Conservation (phyloP, 768 basidiomycete genomes). For the Rickenella mellea region DNA sequence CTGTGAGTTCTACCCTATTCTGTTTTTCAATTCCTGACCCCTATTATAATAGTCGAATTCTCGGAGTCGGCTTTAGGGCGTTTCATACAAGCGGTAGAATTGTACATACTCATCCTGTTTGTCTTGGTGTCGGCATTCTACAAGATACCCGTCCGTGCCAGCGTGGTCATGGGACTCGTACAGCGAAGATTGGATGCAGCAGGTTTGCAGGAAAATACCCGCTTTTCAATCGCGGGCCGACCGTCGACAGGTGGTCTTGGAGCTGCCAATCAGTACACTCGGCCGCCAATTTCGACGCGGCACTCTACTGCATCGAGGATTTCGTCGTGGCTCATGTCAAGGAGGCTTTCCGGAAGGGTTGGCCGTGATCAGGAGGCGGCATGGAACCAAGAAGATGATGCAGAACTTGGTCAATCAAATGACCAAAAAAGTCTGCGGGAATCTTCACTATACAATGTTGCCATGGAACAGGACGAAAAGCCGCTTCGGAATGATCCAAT, state of each 20-base stretch:
- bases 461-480: too few relatives aligned
- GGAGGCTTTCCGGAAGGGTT: slow-evolving; percentile 18
- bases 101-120: slow-evolving; percentile 54
- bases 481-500: too few relatives aligned
- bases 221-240: slow-evolving; percentile 17
- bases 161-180: neutral
- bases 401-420: too few relatives aligned
- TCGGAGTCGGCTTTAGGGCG: slow-evolving; percentile 64
- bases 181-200: neutral
- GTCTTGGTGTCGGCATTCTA: slow-evolving; percentile 39
- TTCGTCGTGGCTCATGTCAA: slow-evolving; percentile 30
- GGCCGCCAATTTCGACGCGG: slow-evolving; percentile 8
- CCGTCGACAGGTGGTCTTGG: slow-evolving; percentile 1
- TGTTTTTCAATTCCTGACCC: neutral
- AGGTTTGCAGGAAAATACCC: too few relatives aligned
- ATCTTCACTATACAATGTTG: too few relatives aligned
- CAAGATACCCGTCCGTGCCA: neutral
- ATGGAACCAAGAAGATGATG: slow-evolving; percentile 23
- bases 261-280: slow-evolving; percentile 4
- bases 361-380: slow-evolving; percentile 20
- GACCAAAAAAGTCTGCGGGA: too few relatives aligned
- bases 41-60: slow-evolving; percentile 40
- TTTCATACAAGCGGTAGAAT: slow-evolving; percentile 47
- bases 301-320: slow-evolving; percentile 17
- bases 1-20: slow-evolving; percentile 35